These are phyloP conservation scores for Aspergillus proliferans DNA, from an alignment of 2,329 filamentous ascomycete genomes.

Conservation along the genomic window DNA sequence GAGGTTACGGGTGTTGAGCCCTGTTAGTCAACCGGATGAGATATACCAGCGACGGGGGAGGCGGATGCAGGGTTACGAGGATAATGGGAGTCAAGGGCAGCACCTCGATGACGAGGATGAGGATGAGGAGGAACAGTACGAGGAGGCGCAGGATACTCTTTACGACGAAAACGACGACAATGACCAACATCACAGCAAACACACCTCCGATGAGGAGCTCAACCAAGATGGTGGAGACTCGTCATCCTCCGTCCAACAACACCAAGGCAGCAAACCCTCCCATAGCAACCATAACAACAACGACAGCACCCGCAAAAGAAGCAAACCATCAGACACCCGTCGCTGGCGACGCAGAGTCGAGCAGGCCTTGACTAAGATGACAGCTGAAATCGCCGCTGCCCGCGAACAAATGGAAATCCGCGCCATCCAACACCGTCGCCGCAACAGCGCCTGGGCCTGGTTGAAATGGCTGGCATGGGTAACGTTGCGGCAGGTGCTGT, in stretches of 20 bases:
- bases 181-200: slow-evolving; percentile 1
- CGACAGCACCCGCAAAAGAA: slow-evolving; percentile 7
- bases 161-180: slow-evolving; percentile 20
- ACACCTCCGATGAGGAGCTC: slow-evolving; percentile 2
- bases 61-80: slow-evolving; percentile 40
- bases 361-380: slow-evolving; percentile 77
- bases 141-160: slow-evolving; percentile 29
- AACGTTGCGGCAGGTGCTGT: slow-evolving; percentile 63
- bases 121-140: slow-evolving; percentile 21
- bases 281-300: slow-evolving; percentile 3
- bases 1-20: slow-evolving; percentile 67
- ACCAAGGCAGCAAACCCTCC: background rate
- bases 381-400: slow-evolving; percentile 83
- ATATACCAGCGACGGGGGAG: slow-evolving; percentile 42
- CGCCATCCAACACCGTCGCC: slow-evolving; percentile 62
- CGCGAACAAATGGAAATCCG: slow-evolving; percentile 82
- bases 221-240: slow-evolving; percentile 1
- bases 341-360: slow-evolving; percentile 81
- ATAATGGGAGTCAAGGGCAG: slow-evolving; percentile 30
- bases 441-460: slow-evolving; percentile 63
- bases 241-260: background rate
- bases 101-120: slow-evolving; percentile 13
- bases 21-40: slow-evolving; percentile 78
- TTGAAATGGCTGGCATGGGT: slow-evolving; percentile 64
- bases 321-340: slow-evolving; percentile 15